Evolutionary conservation across 2,329 filamentous ascomycete genomes (phyloP).

Genomic region (Neonectria hederae): DNA sequence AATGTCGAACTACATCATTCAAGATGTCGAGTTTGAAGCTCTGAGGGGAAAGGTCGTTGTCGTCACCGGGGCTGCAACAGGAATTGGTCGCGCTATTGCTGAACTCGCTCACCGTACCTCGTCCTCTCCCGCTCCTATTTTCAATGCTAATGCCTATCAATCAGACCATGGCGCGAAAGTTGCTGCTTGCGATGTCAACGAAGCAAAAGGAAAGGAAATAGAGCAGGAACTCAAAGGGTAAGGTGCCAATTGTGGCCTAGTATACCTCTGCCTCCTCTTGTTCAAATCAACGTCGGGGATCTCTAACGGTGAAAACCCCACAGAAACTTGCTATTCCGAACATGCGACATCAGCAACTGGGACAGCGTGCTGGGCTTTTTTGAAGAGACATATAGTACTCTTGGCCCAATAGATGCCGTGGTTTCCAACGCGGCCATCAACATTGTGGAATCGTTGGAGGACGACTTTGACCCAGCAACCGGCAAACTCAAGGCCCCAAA

Average conservation of each 20-base stretch:
- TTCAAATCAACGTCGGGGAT: neutral
- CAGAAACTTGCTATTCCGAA: constrained; percentile 8
- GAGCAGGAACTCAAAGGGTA: neutral
- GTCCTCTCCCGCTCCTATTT: no score
- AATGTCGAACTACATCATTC: neutral
- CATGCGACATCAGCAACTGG: constrained; percentile 18
- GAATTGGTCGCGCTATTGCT: constrained; percentile 10
- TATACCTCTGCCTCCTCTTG: neutral
- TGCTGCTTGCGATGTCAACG: neutral
- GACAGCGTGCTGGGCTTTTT: constrained; percentile 2
- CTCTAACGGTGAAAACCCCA: neutral
- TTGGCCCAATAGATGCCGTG: constrained; percentile 11
- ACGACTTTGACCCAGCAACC: neutral
- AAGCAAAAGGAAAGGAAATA: neutral
- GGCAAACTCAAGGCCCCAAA: neutral
- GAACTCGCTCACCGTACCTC: constrained; percentile 7
- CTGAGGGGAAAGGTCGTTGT: constrained; percentile 6
- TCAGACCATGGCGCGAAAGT: neutral
- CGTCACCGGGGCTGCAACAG: constrained; percentile 12
- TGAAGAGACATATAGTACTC: neutral
- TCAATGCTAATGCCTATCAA: neutral
- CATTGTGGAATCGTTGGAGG: constrained; percentile 4
- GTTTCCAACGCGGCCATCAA: constrained; percentile 18
- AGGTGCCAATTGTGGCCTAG: neutral
- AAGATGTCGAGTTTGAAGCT: neutral